Evolutionary conservation across 2,329 filamentous ascomycete genomes (phyloP), one percentile per base, ranked within the genome.

Genomic region (Chaetomiaceae sp.): DNA sequence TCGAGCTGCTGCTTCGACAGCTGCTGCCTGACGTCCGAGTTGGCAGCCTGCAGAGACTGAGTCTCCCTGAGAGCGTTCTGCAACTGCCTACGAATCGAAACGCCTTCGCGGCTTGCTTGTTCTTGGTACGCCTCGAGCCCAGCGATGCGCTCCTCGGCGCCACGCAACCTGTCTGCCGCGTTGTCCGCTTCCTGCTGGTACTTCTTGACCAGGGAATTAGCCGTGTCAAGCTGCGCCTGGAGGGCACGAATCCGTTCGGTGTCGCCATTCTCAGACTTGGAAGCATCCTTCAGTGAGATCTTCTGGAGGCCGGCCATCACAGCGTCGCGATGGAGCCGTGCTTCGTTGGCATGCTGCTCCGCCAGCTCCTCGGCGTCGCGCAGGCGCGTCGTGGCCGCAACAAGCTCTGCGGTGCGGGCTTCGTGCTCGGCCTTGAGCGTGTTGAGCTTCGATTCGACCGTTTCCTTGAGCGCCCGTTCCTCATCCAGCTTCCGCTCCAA

Each of bases 41-140:
- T 93, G 54, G 87, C 81, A 30, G 86, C 81, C 59, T 90, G 87
- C 21, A 95, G 75, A n/a, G 80, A 76, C 66, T 96, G 90, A 13
- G 86, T 83, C 51, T 99, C 92, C 58, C 85, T 86, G 66, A 96
- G 76, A 4, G 88, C 83, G 21, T 83, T 78, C 66, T 97, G 93
- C 47, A 99, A 78, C 65, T 97, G 92, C 65, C 93, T 85, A 48
- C 93, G 83, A 58, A 97, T 89, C 31, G 85, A 82, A 48, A 99
- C 83, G 43, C 90, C 90, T 68, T 99, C 95, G 39, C 93, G 82
- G 68, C 91, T 97, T 4, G 91, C 87, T 69, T 99, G 93, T 65
- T 99, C 93, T 70, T 99, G 93, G 67, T 97, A 97, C 23, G 90
- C 89, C 68, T 99, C 93, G 3, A 99, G 78, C 6, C 93, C 93